These are phyloP conservation scores for Lachancea waltii DNA, from an alignment of 805 yeast genomes.

Conservation along the genomic window DNA sequence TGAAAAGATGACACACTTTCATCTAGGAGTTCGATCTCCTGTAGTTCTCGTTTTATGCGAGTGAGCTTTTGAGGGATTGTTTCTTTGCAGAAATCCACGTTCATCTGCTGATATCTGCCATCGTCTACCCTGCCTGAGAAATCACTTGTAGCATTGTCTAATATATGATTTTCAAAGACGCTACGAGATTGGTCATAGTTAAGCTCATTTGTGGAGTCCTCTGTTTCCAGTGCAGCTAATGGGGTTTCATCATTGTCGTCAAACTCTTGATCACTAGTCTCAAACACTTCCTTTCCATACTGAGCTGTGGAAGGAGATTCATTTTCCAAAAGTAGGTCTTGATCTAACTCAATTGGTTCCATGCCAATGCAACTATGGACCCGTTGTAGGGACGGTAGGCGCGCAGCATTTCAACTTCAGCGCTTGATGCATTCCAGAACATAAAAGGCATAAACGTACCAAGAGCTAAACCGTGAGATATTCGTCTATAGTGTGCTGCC, in stretches of 20 bases:
- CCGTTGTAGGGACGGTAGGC: too few relatives aligned
- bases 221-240: background rate
- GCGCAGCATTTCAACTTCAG: too few relatives aligned
- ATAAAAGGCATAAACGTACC: too few relatives aligned
- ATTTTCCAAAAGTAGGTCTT: too few relatives aligned
- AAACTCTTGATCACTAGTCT: slow-evolving; percentile 7
- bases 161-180: slow-evolving; percentile 2
- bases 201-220: background rate
- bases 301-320: too few relatives aligned
- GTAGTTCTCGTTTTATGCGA: slow-evolving; percentile 13
- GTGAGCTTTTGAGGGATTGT: slow-evolving; percentile 6
- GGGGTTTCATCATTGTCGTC: background rate
- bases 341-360: too few relatives aligned
- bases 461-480: too few relatives aligned
- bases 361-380: too few relatives aligned
- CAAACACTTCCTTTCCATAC: slow-evolving; percentile 5
- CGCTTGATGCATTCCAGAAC: too few relatives aligned
- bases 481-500: too few relatives aligned
- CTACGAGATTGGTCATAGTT: slow-evolving; percentile 1
- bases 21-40: slow-evolving; percentile 8
- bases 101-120: background rate
- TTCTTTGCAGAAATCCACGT: background rate
- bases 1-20: background rate
- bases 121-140: slow-evolving; percentile 7
- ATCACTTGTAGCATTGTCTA: slow-evolving; percentile 4